Evolutionary conservation across 495 filamentous ascomycete species (phyloP).

Genomic region (Platismatia glauca): DNA sequence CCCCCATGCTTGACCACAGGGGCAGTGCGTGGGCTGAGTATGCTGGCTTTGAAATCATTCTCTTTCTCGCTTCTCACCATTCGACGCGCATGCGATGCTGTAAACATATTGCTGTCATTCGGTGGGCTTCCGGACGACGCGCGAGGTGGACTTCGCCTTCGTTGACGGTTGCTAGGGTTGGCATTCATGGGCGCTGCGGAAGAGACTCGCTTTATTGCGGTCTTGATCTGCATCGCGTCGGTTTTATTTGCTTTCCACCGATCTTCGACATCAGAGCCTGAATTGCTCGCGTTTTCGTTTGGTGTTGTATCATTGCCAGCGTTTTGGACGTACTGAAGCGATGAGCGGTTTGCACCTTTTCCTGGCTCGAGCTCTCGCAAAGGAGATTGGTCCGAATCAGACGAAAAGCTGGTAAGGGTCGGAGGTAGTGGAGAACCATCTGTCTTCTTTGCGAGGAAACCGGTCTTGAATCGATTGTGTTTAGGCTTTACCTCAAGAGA

Average conservation of each 20-base stretch:
- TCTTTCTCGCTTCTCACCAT: constrained; percentile 64
- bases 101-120: constrained; percentile 54
- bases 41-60: constrained; percentile 43
- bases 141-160: constrained; percentile 55
- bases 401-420: constrained; percentile 49
- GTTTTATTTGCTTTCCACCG: constrained; percentile 39
- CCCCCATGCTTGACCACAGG: constrained; percentile 54
- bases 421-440: constrained; percentile 59
- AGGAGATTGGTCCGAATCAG: constrained; percentile 55
- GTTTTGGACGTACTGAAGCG: constrained; percentile 40
- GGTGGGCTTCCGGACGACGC: constrained; percentile 46
- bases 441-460: constrained; percentile 72
- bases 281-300: constrained; percentile 39
- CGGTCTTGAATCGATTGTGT: constrained; percentile 78
- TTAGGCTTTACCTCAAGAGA: constrained; percentile 49
- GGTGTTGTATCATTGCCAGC: constrained; percentile 39
- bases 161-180: constrained; percentile 34
- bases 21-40: constrained; percentile 57
- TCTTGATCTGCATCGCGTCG: constrained; percentile 51
- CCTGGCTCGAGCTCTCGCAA: constrained; percentile 56
- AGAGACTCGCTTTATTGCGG: constrained; percentile 51
- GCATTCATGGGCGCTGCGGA: constrained; percentile 30
- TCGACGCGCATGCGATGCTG: constrained; percentile 57
- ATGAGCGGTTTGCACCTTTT: constrained; percentile 48
- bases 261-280: constrained; percentile 31